Evolutionary conservation across 257 asterid genomes (phyloP).

Genomic region (Solanum gracilifrons): DNA sequence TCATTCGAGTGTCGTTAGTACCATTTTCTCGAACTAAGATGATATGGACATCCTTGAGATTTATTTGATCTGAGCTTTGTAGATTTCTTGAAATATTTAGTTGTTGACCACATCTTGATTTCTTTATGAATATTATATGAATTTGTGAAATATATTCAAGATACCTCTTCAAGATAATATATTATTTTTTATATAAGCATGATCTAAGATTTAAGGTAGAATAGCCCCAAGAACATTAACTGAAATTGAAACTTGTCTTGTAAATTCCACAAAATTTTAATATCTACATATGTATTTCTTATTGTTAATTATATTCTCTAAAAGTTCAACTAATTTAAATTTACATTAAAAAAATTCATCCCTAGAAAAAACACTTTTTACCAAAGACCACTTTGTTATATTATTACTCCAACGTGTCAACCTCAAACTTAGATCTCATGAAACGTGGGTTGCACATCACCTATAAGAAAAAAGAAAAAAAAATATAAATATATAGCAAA

Average conservation of each 20-base stretch:
- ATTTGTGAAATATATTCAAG: not conserved
- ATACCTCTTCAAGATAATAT: no score
- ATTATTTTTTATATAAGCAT: no score
- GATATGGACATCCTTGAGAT: no score
- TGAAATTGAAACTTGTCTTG: no score
- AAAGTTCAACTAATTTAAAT: not conserved
- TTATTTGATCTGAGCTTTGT: not conserved
- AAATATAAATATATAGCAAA: not conserved
- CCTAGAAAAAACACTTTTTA: not conserved
- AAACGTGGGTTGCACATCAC: not conserved
- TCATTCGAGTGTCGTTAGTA: no score
- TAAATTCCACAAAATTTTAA: no score
- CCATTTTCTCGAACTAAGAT: not conserved
- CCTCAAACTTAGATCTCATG: not conserved
- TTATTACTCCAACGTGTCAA: not conserved
- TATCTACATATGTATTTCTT: no score
- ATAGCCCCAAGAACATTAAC: no score
- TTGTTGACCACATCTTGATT: not conserved
- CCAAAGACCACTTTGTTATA: not conserved
- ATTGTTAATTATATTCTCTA: no score
- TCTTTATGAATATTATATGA: no score
- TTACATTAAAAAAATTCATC: not conserved
- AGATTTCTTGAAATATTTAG: not conserved
- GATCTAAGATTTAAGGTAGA: no score
- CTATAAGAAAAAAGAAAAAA: not conserved